Evolutionary conservation across 108 stramenopile genomes (phyloP).

Genomic region (Discostella stelligeroides): DNA sequence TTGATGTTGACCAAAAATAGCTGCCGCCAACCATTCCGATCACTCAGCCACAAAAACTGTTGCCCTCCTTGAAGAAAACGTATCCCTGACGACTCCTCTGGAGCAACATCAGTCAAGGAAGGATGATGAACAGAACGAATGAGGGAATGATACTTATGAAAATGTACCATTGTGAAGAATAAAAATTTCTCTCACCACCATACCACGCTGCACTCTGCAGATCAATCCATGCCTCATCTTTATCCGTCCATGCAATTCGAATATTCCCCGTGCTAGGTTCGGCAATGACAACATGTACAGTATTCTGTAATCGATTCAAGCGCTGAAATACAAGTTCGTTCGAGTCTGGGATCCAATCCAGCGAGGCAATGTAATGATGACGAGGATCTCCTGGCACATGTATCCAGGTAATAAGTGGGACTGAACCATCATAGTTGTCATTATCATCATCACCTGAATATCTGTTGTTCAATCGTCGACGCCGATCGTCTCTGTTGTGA

Average conservation of each 20-base stretch:
- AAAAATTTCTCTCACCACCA: conserved; percentile 5
- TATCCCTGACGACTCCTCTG: conserved; percentile 47
- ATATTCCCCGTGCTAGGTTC: conserved; percentile 36
- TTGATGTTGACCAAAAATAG: conserved; percentile 44
- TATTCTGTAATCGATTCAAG: conserved; percentile 47
- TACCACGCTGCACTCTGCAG: conserved; percentile 47
- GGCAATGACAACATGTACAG: conserved; percentile 41
- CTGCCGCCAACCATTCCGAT: conserved; percentile 49
- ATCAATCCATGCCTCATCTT: conserved; percentile 50
- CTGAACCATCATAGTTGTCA: conserved; percentile 2
- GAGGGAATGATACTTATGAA: background rate
- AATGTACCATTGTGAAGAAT: background rate
- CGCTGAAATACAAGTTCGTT: conserved; percentile 47
- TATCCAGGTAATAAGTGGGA: conserved; percentile 43
- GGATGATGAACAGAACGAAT: background rate
- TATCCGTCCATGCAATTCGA: conserved; percentile 41
- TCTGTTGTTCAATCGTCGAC: too few species aligned
- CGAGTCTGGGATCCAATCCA: conserved; percentile 46
- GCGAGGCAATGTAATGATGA: conserved; percentile 49
- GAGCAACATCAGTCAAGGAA: background rate
- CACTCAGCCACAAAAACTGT: conserved; percentile 45
- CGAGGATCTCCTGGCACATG: conserved; percentile 45
- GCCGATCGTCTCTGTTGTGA: too few species aligned
- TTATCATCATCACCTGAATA: background rate
- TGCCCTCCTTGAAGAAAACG: conserved; percentile 39